Evolutionary conservation across 148 eudicot genomes (phyloP), one percentile per base, ranked within the genome.

Genomic region (Diospyros kaki): DNA sequence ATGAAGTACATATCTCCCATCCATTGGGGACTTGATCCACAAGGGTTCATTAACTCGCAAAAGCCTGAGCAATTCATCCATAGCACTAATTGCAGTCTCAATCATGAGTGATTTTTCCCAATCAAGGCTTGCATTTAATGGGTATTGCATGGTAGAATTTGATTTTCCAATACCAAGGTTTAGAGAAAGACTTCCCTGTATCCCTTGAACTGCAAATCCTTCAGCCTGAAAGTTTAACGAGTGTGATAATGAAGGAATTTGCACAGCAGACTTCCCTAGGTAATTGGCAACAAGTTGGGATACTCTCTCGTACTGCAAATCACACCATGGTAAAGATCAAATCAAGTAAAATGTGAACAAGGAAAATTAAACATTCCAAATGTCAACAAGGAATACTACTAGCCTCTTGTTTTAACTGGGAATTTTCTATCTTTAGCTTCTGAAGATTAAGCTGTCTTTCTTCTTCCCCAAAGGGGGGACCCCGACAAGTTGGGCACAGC

Each of bases 1-100:
- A 68, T 89, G 77, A 55, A 89, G 79, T 63, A 66, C 40, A 51
- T 63, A 79, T 61, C 74, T 78, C 66, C 77, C 86, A 68, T 81
- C 77, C 4, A 48, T 18, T n/a, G 79, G 59, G 15, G 82, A 78
- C 75, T 77, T 85, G 18, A 77, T 73, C 93, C 89, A 89, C 48
- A 87, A 58, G 15, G 93, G 86, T 7, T 84, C 84, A 8, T 86
- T 72, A 3, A 69, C 58, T 13, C 45, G 79, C 64, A 89, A 45
- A 72, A 87, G 91, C 73, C 76, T 76, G 40, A 76, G 66, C 58
- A 89, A 72, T 76, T 84, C 91, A 48, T 71, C 78, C 83, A 87
- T 84, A 69, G 93, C 86, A 64, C 48, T 66, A 15, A 72, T 72
- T 61, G 87, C 88, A 38, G 74, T 77, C 62, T 81, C 81, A 54